Base-by-base conservation (phyloP, 2,329 filamentous ascomycete species). In the Xylariales sp. region DNA sequence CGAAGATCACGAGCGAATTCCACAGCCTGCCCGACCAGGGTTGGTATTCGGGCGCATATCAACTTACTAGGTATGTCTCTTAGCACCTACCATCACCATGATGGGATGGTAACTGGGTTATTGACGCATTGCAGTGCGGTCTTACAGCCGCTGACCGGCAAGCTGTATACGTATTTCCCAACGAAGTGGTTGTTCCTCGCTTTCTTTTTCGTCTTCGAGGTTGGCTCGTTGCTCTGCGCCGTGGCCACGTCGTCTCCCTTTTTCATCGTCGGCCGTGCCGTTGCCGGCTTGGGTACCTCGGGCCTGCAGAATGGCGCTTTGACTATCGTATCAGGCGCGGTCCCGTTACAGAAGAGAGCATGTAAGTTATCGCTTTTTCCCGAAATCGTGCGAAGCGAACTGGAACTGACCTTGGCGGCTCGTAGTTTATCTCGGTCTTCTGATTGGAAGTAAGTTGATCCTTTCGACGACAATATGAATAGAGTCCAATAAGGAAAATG, bases 201-300 rank as follows among this genome's bases (percentile, higher is more conserved):
- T 58, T 82, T 84, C 50, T 79, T 89, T 34, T 70, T 76, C 43
- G 62, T 87, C 48, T 89, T 90, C 68, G 86, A 89, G 72, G 28
- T 88, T 0, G 87, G 87, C 1, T 87, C 84, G 0, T 70, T 86
- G 3, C 75, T 90, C n/a, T 89, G 86, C 68, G 87, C 78, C 62
- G 69, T 81, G 58, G 83, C 87, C 0, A 78, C 73, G 0, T 84
- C 80, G 9, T 86, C 84, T 0, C 70, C 76, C 0, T 85, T 85
- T 79, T 81, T 89, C 60, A 89, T 89, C 60, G 73, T 84, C 8
- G 86, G 86, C 1, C 82, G 87, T 4, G 83, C 84, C 2, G 76
- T 89, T 2, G 84, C 87, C 0, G 87, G 87, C 0, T 69, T 84
- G 0, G 87, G 87, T 1, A 81, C 80, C 0, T 81, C 86, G 1